Conservation (phyloP, 2,329 filamentous ascomycete species). For the Fusarium chaquense region DNA sequence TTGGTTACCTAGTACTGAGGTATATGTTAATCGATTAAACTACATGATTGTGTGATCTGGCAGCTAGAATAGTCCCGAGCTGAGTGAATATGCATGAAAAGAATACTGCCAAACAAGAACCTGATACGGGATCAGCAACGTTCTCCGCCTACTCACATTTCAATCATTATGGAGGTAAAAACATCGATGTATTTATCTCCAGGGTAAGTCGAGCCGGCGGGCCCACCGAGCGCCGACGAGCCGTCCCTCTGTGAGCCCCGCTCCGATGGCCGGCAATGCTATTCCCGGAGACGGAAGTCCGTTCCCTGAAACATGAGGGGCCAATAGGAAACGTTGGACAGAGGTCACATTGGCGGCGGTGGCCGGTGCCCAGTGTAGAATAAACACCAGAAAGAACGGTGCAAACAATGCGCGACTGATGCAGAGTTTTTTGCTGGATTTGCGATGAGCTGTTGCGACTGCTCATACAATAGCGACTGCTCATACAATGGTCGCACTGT, state of each 20-base stretch:
- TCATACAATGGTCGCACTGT: background rate
- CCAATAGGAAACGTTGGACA: constrained; percentile 24
- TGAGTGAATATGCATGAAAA: accelerated
- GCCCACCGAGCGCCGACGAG: constrained; percentile 20
- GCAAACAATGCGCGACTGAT: background rate
- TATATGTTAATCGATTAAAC: too few relatives aligned
- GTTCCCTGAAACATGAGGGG: constrained; percentile 4
- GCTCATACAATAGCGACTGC: background rate
- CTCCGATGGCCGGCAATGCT: constrained; percentile 41
- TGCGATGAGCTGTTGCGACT: background rate
- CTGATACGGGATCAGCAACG: background rate
- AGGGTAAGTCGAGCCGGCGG: constrained; percentile 22
- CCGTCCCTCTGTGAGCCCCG: constrained; percentile 16
- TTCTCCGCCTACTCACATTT: background rate
- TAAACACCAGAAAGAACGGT: constrained; percentile 35
- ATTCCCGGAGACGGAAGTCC: constrained; percentile 31
- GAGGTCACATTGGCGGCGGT: constrained; percentile 31
- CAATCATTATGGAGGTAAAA: background rate
- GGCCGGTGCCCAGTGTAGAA: constrained; percentile 10
- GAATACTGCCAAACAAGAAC: background rate
- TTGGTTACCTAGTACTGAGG: background rate
- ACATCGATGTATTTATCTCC: background rate
- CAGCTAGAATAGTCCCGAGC: too few relatives aligned
- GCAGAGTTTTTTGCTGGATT: background rate
- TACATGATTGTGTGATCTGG: too few relatives aligned